Evolutionary conservation across 768 basidiomycete species (phyloP), one percentile per base, ranked within the genome.

Genomic region (Russula emetica): DNA sequence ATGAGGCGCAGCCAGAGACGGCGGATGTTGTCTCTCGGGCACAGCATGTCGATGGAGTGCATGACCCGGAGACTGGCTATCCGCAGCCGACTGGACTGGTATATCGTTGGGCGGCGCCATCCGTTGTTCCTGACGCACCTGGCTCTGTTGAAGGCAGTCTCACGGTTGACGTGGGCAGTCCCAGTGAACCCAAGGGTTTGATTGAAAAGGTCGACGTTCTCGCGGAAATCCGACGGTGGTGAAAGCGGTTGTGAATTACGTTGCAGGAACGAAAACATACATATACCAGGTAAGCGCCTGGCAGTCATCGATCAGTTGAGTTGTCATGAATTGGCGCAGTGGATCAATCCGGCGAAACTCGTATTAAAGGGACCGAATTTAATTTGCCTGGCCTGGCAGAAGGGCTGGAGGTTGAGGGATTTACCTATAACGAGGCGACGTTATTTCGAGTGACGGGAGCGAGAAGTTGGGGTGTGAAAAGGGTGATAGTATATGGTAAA

Each of bases 121-220:
- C 88, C 18, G 69, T 91, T 49, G 66, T 85, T 62, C 66, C 76
- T 18, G 82, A 79, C 51, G 78, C 77, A 0, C 75, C 81, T 18
- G 85, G 87, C 16, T 72, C 74, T 3, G 73, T 91, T 42, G 76
- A 83, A 40, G 90, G 85, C 13, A 80, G 78, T 24, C 66, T 90
- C 42, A 69, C 77, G 24, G 76, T 82, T 38, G 82, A 86, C 61
- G 75, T 94, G 51, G 87, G 90, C 28, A 73, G 76, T 55, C 76
- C 83, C 30, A 74, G 77, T 60, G 73, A 76, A n/a, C 84, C 85
- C 16, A 85, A 83, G 44, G 93, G 92, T 0, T 77, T 97, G 69
- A 82, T 95, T 56, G 92, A 94, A 74, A 94, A 96, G 75, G 92
- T 98, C 30, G 94, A 99, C 71, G 86, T 98, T 3, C 82, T 99